A percentile compares a stretch with the other conserved stretches of the same genome.
Evolutionary conservation across 2,329 filamentous ascomycete genomes (phyloP).

Genomic region (Diplodia sapinea): DNA sequence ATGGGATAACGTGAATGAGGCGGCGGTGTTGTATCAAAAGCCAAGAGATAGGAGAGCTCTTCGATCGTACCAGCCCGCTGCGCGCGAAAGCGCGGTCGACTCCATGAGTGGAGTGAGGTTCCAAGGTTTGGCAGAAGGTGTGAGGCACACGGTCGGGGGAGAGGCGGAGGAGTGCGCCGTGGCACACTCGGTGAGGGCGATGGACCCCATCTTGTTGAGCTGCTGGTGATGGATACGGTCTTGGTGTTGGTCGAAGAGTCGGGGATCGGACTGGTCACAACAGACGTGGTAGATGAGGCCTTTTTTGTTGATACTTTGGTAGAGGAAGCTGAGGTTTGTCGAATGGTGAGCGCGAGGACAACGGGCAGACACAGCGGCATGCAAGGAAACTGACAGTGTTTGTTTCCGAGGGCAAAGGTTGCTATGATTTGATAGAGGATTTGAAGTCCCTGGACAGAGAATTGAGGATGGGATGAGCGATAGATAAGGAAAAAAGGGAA

Average conservation of each 20-base stretch:
- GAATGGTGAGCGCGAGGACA: slow-evolving; percentile 22
- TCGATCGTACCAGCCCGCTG: slow-evolving; percentile 70
- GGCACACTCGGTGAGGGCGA: slow-evolving; percentile 26
- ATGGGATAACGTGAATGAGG: too few species aligned
- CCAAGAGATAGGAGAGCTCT: not conserved
- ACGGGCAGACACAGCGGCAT: slow-evolving; percentile 12
- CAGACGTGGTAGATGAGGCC: not conserved
- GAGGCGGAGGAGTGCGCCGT: slow-evolving; percentile 15
- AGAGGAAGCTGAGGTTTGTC: slow-evolving; percentile 9
- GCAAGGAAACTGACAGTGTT: slow-evolving; percentile 3
- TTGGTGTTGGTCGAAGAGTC: not conserved
- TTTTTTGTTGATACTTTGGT: not conserved
- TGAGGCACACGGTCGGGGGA: slow-evolving; percentile 25
- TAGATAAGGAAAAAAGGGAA: not conserved
- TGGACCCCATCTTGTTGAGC: slow-evolving; percentile 14
- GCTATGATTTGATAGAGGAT: not conserved
- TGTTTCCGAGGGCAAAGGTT: not conserved
- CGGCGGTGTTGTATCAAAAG: not conserved
- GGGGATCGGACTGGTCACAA: not conserved
- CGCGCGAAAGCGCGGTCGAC: slow-evolving; percentile 70
- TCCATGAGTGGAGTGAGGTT: slow-evolving; percentile 73
- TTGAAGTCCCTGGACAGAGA: not conserved
- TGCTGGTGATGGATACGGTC: not conserved
- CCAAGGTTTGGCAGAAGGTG: slow-evolving; percentile 60
- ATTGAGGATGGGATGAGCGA: not conserved